These are phyloP conservation scores for Corymbia maculata DNA, from an alignment of 345 rosid genomes.

Conservation along the genomic window DNA sequence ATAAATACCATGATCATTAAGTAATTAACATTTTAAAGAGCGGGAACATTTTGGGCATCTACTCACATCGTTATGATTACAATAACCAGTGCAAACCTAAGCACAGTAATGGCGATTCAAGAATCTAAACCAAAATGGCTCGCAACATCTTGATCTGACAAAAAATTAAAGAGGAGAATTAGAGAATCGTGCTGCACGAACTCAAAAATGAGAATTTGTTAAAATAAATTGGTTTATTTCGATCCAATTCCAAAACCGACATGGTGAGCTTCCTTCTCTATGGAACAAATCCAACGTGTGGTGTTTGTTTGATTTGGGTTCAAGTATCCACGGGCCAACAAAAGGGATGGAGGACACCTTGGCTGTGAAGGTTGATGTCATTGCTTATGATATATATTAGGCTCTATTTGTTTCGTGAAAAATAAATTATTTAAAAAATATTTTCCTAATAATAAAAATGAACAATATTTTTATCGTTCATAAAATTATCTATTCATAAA, in stretches of 20 bases:
- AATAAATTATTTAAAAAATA: no score
- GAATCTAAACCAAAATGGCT: background rate
- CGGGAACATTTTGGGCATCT: background rate
- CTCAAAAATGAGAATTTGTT: background rate
- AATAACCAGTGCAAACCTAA: background rate
- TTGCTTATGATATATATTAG: no score
- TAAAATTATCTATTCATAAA: background rate
- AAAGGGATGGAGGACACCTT: background rate
- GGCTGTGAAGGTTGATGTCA: background rate
- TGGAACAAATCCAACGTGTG: background rate
- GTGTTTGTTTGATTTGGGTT: background rate
- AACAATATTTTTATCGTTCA: accelerated
- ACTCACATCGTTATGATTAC: background rate
- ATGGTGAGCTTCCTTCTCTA: background rate
- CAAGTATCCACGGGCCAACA: background rate
- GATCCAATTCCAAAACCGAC: no score
- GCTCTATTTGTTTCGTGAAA: no score
- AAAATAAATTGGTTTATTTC: no score
- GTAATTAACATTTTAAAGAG: background rate
- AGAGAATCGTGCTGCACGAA: accelerated
- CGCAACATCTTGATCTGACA: background rate
- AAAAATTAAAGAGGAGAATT: background rate
- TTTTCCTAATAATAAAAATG: accelerated
- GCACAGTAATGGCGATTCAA: background rate
- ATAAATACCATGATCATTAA: background rate